Base-by-base conservation (phyloP, 2,329 filamentous ascomycete genomes). In the Parafenestella ontariensis region DNA sequence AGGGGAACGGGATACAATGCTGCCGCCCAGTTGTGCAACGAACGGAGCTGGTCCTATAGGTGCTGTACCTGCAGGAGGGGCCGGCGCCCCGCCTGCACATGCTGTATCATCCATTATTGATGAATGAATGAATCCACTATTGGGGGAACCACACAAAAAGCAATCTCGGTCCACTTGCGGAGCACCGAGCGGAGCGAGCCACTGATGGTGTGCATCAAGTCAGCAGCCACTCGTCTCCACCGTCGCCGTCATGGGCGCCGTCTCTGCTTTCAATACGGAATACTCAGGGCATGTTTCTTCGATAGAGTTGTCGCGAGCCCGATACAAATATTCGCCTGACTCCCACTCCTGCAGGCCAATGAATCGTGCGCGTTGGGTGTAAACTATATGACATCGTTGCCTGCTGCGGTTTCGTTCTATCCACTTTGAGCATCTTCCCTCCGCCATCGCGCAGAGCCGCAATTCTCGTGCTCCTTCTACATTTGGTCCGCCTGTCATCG, bases 91-190 rank as follows among this genome's bases (percentile, higher is more conserved):
- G 15, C 37, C 36, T 13, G 13, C 36, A 7, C 36, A 23, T 18
- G 15, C 31, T n/a, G 31, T 34, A 34, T n/a, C n/a, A n/a, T n/a
- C n/a, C n/a, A n/a, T n/a, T n/a, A n/a, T n/a, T n/a, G 31, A 34
- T 34, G 13, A 17, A 34, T 34, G n/a, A 15, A n/a, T 17, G 31
- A 34, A 21, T 5, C 18, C 37, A 40, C 20, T 23, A 21, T 24
- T 23, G 11, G 23, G n/a, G 49, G 47, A 63, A 57, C 53, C 43
- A 55, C 45, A 49, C 46, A 59, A 74, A 79, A 79, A 79, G 54
- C 54, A 59, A 48, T 51, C 39, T 58, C 44, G 58, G 58, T 58
- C 44, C 40, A 50, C 54, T 56, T 56, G 45, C 54, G 60, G 59
- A 37, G 34, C 34, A 37, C 17, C 15, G 17, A 4, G 34, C 34